Base-by-base conservation (phyloP, 768 basidiomycete genomes). In the Amanita pseudoporphyria region DNA sequence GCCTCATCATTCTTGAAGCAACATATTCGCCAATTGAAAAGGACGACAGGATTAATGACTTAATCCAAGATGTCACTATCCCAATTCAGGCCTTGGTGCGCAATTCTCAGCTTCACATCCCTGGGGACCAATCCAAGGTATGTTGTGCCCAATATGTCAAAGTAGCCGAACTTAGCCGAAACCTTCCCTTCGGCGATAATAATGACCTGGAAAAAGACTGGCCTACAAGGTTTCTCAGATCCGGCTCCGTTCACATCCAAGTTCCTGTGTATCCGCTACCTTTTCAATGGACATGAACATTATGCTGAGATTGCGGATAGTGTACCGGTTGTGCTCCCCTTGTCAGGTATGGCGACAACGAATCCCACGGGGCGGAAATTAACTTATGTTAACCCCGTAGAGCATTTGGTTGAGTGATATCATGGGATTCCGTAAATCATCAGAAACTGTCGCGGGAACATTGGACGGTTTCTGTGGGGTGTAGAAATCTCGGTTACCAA, bases 161-260 rank as follows among this genome's bases (percentile, higher is more conserved):
- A 49, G 19, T 26, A n/a, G 22, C 45, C 47, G 31, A 45, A 46
- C 44, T 55, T 31, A 39, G 32, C 57, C 40, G 49, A 43, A 31
- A 21, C 42, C 51, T 37, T 32, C 31, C 45, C 31, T 46, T 51
- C 50, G 19, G 54, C 26, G 31, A 47, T 50, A 45, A 49, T 35
- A 24, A 49, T 56, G 28, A 54, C 50, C 31, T 47, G 30, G 30
- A 32, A 56, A 86, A n/a, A 28, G 87, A 70, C 80, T 52, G 76
- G 79, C 22, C 71, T 95, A 35, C 82, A 88, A 59, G 91, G 91
- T n/a, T 92, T 96, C 69, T 82, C 78, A 60, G 91, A 95, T 67
- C 86, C 87, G 49, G 81, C 82, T 14, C 82, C 87, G 12, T 79
- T 79, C n/a, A 71, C 76, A 48, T 65, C 74, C 42, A 93, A 94